Percentiles rank a stretch among this genome's conserved stretches.
Conservation (phyloP, 345 rosid genomes). For the Turritis glabra region DNA sequence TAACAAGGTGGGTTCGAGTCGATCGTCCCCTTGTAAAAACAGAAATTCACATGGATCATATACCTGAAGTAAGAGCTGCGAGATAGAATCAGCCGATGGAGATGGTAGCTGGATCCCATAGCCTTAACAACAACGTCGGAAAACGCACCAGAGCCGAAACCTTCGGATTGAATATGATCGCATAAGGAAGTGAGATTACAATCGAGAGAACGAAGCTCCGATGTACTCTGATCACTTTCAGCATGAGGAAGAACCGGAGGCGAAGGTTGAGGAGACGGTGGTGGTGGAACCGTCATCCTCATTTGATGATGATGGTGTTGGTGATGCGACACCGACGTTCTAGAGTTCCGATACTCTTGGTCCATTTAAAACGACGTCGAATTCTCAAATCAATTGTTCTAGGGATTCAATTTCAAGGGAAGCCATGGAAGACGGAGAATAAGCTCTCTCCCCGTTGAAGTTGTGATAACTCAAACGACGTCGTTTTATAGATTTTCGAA, state of each 20-base stretch:
- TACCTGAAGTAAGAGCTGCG: slow-evolving; percentile 97
- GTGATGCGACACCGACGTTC: slow-evolving; percentile 39
- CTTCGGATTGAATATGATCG: slow-evolving; percentile 87
- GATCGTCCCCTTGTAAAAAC: neutral
- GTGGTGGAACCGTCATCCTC: slow-evolving; percentile 44
- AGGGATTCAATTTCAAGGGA: slow-evolving; percentile 12
- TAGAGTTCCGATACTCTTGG: slow-evolving; percentile 28
- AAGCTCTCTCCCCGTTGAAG: slow-evolving; percentile 10
- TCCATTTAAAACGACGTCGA: slow-evolving; percentile 12
- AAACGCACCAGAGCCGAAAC: slow-evolving; percentile 80
- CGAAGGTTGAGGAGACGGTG: slow-evolving; percentile 53
- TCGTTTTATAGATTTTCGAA: too few species aligned
- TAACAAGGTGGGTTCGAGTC: neutral
- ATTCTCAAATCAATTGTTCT: slow-evolving; percentile 6
- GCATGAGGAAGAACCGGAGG: slow-evolving; percentile 51
- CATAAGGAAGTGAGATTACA: slow-evolving; percentile 89
- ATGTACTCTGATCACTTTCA: slow-evolving; percentile 66
- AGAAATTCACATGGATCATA: neutral
- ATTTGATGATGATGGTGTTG: slow-evolving; percentile 35
- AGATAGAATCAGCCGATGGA: slow-evolving; percentile 91
- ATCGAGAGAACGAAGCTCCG: slow-evolving; percentile 74
- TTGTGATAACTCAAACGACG: neutral
- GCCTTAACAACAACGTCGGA: slow-evolving; percentile 85
- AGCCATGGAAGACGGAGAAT: slow-evolving; percentile 25
- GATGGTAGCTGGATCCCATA: slow-evolving; percentile 84